Evolutionary conservation across 2,329 filamentous ascomycete genomes (phyloP).

Genomic region (Epichloe scottii): DNA sequence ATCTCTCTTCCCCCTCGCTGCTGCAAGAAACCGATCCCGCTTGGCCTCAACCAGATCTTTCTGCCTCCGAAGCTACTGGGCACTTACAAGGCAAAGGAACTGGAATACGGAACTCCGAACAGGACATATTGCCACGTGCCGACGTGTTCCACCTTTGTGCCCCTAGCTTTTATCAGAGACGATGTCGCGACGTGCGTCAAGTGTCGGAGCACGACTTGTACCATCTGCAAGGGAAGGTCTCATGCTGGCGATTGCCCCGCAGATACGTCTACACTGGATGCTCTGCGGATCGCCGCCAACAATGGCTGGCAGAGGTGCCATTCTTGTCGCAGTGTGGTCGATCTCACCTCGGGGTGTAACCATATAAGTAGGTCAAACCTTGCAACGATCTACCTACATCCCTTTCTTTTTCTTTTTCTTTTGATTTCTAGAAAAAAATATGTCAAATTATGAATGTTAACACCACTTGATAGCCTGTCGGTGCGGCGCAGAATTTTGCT

Average conservation of each 20-base stretch:
- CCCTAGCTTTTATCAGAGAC: slow-evolving; percentile 14
- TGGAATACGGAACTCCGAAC: slow-evolving; percentile 35
- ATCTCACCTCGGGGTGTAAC: slow-evolving; percentile 37
- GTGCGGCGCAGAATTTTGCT: slow-evolving; percentile 38
- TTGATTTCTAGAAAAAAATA: no score
- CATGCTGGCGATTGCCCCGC: slow-evolving; percentile 37
- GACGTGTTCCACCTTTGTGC: slow-evolving; percentile 35
- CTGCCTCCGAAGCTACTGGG: slow-evolving; percentile 23
- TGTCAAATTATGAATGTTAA: not conserved
- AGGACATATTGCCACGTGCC: slow-evolving; percentile 36
- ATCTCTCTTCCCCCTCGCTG: slow-evolving; percentile 43
- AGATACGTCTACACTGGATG: slow-evolving; percentile 25
- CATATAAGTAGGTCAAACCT: slow-evolving; percentile 39
- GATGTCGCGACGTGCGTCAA: slow-evolving; percentile 27
- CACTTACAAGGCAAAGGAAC: slow-evolving; percentile 29
- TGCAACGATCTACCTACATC: not conserved
- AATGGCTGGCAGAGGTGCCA: slow-evolving; percentile 40
- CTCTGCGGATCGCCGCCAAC: slow-evolving; percentile 26
- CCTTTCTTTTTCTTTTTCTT: not conserved
- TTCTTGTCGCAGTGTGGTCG: slow-evolving; percentile 33
- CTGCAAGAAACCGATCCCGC: slow-evolving; percentile 30
- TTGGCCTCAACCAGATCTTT: slow-evolving; percentile 20
- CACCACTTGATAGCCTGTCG: slow-evolving; percentile 24
- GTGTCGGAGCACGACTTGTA: slow-evolving; percentile 35
- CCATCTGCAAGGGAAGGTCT: slow-evolving; percentile 31